Conservation (phyloP, 768 basidiomycete species). For the Tricholoma saponaceum region DNA sequence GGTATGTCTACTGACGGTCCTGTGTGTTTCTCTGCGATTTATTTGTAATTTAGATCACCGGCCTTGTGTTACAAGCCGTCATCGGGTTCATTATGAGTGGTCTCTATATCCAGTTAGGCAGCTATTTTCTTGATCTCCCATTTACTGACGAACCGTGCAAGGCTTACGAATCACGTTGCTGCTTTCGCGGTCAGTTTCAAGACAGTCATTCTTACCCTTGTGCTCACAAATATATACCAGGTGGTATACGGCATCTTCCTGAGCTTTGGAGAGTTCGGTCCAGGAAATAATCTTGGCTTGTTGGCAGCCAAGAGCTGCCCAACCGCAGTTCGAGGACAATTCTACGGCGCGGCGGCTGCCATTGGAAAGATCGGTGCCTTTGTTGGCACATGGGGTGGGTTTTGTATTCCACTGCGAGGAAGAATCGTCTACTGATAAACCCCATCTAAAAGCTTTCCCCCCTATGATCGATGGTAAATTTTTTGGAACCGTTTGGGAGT, state of each 20-base stretch:
- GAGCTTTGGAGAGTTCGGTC: conserved; percentile 84
- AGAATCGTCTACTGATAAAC: background rate
- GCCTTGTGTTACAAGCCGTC: conserved; percentile 63
- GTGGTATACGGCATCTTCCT: conserved; percentile 91
- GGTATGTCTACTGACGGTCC: conserved; percentile 33
- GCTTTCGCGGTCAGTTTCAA: conserved; percentile 60
- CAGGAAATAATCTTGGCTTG: conserved; percentile 84
- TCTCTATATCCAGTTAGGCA: conserved; percentile 51
- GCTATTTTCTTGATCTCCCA: background rate
- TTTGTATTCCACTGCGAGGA: background rate
- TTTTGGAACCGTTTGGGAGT: background rate
- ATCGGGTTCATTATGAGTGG: conserved; percentile 92
- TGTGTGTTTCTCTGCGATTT: background rate
- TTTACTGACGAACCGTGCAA: conserved; percentile 14
- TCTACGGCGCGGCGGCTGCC: conserved; percentile 84
- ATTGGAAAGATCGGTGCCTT: conserved; percentile 84
- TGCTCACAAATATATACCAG: conserved; percentile 23
- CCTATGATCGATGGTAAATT: conserved; percentile 56
- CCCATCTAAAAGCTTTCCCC: conserved; percentile 52
- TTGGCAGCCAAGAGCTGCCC: conserved; percentile 84
- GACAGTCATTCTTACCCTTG: background rate
- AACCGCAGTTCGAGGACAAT: conserved; percentile 82
- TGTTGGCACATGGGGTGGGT: conserved; percentile 74
- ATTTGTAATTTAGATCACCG: conserved; percentile 47
- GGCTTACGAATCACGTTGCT: conserved; percentile 61